Evolutionary conservation across 1,284 basidiomycete species (phyloP), one percentile per base, ranked within the genome.

Genomic region (Leccinum fuscescens): DNA sequence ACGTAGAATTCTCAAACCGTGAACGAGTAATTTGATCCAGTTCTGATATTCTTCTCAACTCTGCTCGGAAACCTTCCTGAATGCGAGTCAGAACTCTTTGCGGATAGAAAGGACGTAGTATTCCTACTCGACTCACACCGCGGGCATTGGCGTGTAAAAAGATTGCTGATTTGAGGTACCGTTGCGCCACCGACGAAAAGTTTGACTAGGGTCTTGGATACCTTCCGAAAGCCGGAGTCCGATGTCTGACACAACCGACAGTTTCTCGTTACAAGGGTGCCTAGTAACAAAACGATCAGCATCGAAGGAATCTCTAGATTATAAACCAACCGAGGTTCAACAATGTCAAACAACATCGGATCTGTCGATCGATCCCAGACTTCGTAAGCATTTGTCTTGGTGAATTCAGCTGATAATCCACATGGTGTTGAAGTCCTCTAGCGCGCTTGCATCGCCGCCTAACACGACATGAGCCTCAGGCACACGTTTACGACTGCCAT

Each of bases 341-440:
- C 83, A 56, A 97, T 90, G 73, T 98, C 95, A 70, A 98, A 98
- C 17, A 97, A 76, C 64, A 92, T 79, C 2, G 92, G 89, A 74
- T 97, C 94, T 0, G 95, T 97, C 33, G 87, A 85, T 49, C 85
- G 80, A 58, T 96, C 85, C 95, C 95, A 98, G 2, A 93, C 84
- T 61, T 90, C 87, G 71, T 87, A 94, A 0, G 93, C 93, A 63
- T 89, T 85, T 11, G 94, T 94, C 64, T 80, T 81, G 73, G 85
- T 89, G 79, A 96, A 96, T 65, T 92, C 89, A 1, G 85, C 78
- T 24, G 27, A 27, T 27, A 27, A 96, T 84, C 90, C 93, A 98
- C 3, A 86, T 69, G 24, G 90, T 85, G 66, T 90, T 93, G 75
- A 96, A 97, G 68, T 93, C 89, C 59, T 88, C 82, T 6, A 85